Conservation (phyloP, 2,329 filamentous ascomycete genomes). For the Lachnellula arida region DNA sequence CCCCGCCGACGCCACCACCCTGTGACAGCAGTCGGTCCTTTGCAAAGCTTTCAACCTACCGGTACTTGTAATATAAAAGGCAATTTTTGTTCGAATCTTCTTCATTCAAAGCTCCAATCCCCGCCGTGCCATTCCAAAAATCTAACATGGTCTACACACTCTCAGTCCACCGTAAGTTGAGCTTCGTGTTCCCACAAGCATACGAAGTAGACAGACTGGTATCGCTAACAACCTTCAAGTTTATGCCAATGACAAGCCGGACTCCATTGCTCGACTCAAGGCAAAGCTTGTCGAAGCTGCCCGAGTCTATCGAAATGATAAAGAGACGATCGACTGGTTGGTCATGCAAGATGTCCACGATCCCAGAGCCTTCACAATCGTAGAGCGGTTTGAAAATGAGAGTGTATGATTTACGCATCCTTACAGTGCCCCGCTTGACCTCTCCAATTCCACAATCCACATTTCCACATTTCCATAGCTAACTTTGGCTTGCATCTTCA, state of each 20-base stretch:
- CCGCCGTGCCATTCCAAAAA: constrained; percentile 31
- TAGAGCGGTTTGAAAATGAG: constrained; percentile 68
- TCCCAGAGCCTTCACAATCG: constrained; percentile 66
- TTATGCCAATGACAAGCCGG: constrained; percentile 61
- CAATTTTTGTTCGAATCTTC: not conserved
- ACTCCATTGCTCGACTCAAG: constrained; percentile 61
- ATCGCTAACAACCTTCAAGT: constrained; percentile 31
- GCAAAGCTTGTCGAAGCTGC: constrained; percentile 73
- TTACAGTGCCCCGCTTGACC: not conserved
- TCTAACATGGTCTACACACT: constrained; percentile 64
- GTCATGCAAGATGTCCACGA: constrained; percentile 73
- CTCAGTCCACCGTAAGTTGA: constrained; percentile 49
- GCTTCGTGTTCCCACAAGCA: not conserved
- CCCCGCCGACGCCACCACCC: not conserved
- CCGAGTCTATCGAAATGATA: constrained; percentile 65
- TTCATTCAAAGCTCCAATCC: not conserved
- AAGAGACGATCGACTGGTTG: constrained; percentile 66
- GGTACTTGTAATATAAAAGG: not conserved
- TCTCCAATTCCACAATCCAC: not conserved
- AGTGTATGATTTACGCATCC: constrained; percentile 40
- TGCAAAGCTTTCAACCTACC: not conserved
- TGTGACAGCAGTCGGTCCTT: not conserved
- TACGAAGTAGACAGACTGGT: not conserved
- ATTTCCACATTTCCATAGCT: not conserved
- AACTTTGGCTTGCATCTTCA: constrained; percentile 25